These are phyloP conservation scores for Plasmopara viticola DNA, from an alignment of 352 stramenopile genomes.

Conservation along the genomic window DNA sequence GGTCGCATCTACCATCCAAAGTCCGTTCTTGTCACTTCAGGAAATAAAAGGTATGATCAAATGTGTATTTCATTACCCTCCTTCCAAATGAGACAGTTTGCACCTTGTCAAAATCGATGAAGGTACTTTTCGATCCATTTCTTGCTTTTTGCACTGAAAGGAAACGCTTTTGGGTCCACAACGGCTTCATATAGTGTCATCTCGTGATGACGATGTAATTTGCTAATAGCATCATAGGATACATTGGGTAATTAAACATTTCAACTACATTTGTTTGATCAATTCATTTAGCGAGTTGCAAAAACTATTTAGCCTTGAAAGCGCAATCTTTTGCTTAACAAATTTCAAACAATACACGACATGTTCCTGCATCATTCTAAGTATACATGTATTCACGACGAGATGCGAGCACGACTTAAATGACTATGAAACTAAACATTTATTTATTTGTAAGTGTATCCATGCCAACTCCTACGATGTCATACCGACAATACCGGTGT, in stretches of 20 bases:
- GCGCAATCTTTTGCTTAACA: constrained; percentile 88
- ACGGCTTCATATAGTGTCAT: constrained; percentile 62
- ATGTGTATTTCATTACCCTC: constrained; percentile 90
- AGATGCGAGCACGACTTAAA: constrained; percentile 70
- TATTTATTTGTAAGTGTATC: constrained; percentile 91
- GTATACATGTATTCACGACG: constrained; percentile 98
- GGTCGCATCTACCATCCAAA: constrained; percentile 96
- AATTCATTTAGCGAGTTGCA: constrained; percentile 96
- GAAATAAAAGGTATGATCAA: constrained; percentile 69
- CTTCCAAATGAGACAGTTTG: constrained; percentile 94
- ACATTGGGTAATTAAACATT: constrained; percentile 92
- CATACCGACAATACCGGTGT: constrained; percentile 81
- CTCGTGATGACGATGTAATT: constrained; percentile 71
- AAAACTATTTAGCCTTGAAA: constrained; percentile 69
- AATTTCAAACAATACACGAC: constrained; percentile 98
- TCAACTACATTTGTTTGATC: constrained; percentile 98
- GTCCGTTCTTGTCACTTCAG: constrained; percentile 74
- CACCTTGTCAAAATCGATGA: constrained; percentile 58
- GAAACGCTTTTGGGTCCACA: constrained; percentile 28
- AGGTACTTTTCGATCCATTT: constrained; percentile 70
- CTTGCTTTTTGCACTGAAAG: constrained; percentile 47
- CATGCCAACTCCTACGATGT: constrained; percentile 87
- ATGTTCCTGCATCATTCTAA: constrained; percentile 96
- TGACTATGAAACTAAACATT: constrained; percentile 94
- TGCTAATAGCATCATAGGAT: constrained; percentile 80